A percentile compares a stretch with the other conserved stretches of the same genome.
phyloP scores from a whole-genome alignment of 2,329 filamentous ascomycete genomes.

The Gaeumannomyces tritici region DNA sequence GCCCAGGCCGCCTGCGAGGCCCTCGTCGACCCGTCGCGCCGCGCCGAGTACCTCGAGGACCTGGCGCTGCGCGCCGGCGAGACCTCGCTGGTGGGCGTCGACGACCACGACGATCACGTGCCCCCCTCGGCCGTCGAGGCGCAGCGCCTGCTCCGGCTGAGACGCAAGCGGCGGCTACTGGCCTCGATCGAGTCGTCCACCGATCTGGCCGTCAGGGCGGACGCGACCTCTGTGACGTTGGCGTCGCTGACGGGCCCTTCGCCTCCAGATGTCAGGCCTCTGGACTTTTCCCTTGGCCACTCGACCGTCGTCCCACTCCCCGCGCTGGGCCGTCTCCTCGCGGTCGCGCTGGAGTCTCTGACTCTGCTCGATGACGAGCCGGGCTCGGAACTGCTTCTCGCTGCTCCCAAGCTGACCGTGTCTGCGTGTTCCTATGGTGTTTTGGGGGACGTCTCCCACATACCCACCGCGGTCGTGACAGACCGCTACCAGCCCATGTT shows the following conservation, averaged over 20 bases:
- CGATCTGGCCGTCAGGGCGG: constrained; percentile 27
- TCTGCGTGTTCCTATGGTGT: constrained; percentile 30
- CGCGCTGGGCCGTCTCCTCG: constrained; percentile 14
- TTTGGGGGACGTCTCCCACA: constrained; percentile 16
- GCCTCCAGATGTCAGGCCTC: constrained; percentile 12
- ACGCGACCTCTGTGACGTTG: constrained; percentile 14
- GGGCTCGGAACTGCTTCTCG: constrained; percentile 8
- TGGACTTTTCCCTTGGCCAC: constrained; percentile 30
- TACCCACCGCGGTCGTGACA: constrained; percentile 21
- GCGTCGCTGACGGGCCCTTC: neutral
- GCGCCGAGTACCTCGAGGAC: constrained; percentile 25
- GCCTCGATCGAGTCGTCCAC: constrained; percentile 18
- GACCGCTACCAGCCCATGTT: constrained; percentile 30
- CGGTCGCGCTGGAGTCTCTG: neutral
- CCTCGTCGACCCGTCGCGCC: constrained; percentile 31
- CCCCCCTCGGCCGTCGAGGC: constrained; percentile 12
- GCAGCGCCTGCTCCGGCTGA: constrained; percentile 10
- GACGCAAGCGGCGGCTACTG: constrained; percentile 6
- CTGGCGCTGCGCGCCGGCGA: constrained; percentile 3
- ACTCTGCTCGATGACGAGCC: neutral
- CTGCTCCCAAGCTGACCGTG: constrained; percentile 25
- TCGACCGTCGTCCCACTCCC: constrained; percentile 25
- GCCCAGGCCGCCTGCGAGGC: constrained; percentile 36
- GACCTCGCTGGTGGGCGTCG: constrained; percentile 9
- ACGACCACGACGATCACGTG: constrained; percentile 10